Base-by-base conservation (phyloP, 1,284 basidiomycete species). In the Chalciporus piperatoides region DNA sequence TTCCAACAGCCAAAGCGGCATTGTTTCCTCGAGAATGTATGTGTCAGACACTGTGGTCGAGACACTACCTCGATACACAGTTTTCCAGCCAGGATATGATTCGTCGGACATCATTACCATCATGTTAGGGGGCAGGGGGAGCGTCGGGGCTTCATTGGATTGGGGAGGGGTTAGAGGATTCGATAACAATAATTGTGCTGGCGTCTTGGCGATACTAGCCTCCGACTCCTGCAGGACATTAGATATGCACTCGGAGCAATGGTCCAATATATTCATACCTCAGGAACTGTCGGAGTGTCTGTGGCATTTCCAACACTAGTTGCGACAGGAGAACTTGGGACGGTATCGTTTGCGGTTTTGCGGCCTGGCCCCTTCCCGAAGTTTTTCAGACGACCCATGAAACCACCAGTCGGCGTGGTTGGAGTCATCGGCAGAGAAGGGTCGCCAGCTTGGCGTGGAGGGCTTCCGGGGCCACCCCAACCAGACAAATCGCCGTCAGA, bases 1-100 rank as follows among this genome's bases (percentile, higher is more conserved):
- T 65, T 97, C 92, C 41, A 95, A 71, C 41, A 97, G 71, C 96
- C 96, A 99, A 52, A 84, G 65, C 2, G 94, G 95, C 73, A 92
- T 81, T 27, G 72, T 72, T 62, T 86, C 82, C 69, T 97, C 94
- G 32, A 98, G 73, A 9, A 71, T 67, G 23, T 77, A 73, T 33
- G 81, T 62, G 57, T 97, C 94, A 19, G 74, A 65, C 46, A 78
- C 80, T 0, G 82, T 83, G 41, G 76, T 79, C 2, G 78, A 77
- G 2, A 85, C 77, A 35, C 81, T 79, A 0, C 91, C 87, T 21
- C 91, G 77, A 62, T 95, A 96, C 2, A 91, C 72, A 4, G 81
- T 84, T 7, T 77, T 81, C 82, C 87, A 95, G 3, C 89, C 86
- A 2, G 86, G 87, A 21, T 82, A 76, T 0, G 79, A 80, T 61